Evolutionary conservation across 225 moss, liverwort and hornwort species (phyloP), one percentile per base, ranked within the genome.

Genomic region (Bryum argenteum): DNA sequence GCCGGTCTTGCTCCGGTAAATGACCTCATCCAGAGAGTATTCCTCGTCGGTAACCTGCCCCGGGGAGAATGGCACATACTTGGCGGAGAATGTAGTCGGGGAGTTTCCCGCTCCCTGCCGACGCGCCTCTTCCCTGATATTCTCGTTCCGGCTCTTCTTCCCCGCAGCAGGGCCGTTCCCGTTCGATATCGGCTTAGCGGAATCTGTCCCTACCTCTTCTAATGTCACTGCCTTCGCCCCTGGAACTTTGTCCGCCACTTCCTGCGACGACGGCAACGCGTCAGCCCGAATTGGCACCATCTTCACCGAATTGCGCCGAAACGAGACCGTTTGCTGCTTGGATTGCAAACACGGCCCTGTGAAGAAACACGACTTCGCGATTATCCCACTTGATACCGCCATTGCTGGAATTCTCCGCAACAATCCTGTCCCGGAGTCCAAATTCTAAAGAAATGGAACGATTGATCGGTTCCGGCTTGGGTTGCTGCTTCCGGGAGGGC

Each of bases 11-110:
- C 83, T 83, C 73, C 83, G 73, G 3, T 83, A 83, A 33, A 83
- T 83, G 47, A 83, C 83, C 76, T 83, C 83, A 20, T 83, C 83
- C 61, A 83, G 28, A 16, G 83, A 83, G 38, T 83, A 83, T 61
- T 77, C 79, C 73, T 83, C 83, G 16, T 83, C 79, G 1, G 79
- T 79, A 39, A 73, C 73, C 76, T 54, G 33, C 50, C 79, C 83
- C 0, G 83, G 83, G 1, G 60, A 8, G 37, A 83, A 83, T 17
- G 83, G 83, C 60, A 83, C 83, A 12, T 83, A 83, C 77, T 83
- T 83, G 0, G 83, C 83, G 17, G 79, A 79, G 43, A 83, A 83
- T 18, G 77, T 77, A 21, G 76, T 83, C 19, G 83, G 83, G 3
- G 69, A 64, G 40, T 60, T 77, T 17, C 76, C 79, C 39, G 73